phyloP scores from a whole-genome alignment of 2,329 filamentous ascomycete genomes.

The Alternaria consortialis region DNA sequence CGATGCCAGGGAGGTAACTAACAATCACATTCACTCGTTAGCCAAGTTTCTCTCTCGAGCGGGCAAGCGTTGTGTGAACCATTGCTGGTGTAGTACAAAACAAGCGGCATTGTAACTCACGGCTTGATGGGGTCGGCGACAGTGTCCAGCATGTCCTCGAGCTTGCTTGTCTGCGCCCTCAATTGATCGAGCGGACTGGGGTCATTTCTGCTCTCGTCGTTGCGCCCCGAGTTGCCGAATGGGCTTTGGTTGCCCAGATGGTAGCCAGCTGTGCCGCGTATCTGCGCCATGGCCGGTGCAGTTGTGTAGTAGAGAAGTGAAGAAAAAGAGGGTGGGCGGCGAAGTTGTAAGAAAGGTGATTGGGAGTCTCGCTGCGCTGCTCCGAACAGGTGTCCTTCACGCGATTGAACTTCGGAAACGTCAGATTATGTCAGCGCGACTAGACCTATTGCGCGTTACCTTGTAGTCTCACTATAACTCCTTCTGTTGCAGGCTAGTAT shows the following conservation, averaged over 20 bases:
- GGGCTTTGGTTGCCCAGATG: slow-evolving; percentile 79
- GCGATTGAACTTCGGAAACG: slow-evolving; percentile 18
- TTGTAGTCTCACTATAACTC: slow-evolving; percentile 11
- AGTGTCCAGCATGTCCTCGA: slow-evolving; percentile 91
- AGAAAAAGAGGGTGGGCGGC: slow-evolving; percentile 23
- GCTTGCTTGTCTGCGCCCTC: slow-evolving; percentile 95
- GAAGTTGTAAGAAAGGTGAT: slow-evolving; percentile 36
- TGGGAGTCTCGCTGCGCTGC: slow-evolving; percentile 29
- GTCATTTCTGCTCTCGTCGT: slow-evolving; percentile 68
- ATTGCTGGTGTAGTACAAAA: background rate
- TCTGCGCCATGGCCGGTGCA: slow-evolving; percentile 62
- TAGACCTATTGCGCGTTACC: slow-evolving; percentile 15
- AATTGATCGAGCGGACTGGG: slow-evolving; percentile 86
- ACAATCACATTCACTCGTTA: slow-evolving; percentile 28
- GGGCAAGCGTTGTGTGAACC: slow-evolving; percentile 1
- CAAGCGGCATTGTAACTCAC: slow-evolving; percentile 64
- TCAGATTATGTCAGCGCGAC: slow-evolving; percentile 30
- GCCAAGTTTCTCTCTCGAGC: slow-evolving; percentile 18
- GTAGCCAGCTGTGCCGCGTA: slow-evolving; percentile 76
- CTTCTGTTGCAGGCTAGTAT: slow-evolving; percentile 13
- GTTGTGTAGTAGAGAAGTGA: slow-evolving; percentile 25
- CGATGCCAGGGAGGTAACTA: slow-evolving; percentile 93
- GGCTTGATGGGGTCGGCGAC: slow-evolving; percentile 92
- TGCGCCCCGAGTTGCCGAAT: slow-evolving; percentile 69
- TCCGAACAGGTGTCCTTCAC: slow-evolving; percentile 33